Base-by-base conservation (phyloP, 768 basidiomycete genomes). In the Suillus paluster region DNA sequence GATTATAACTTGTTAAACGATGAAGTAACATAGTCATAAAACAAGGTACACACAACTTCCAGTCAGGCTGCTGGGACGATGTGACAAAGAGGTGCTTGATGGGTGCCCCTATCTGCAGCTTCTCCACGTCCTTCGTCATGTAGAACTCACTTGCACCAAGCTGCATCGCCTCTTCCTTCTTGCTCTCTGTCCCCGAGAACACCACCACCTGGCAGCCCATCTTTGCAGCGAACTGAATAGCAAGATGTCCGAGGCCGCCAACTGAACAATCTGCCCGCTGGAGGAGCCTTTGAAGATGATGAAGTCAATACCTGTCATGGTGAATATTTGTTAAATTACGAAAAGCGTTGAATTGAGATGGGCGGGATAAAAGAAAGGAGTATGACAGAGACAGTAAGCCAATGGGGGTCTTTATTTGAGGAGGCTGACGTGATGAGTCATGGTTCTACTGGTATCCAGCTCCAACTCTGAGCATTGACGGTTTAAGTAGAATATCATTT, bases 151-250 rank as follows among this genome's bases (percentile, higher is more conserved):
- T 67, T 1, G 78, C 78, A 5, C 78, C 78, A 0, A 79, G 71
- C 12, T 45, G 42, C 54, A 52, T 62, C n/a, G 78, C 75, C 25
- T 78, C 75, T 7, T 71, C 67, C 48, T 45, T 70, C 60, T 79
- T 79, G 15, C 38, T 53, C 8, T 78, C 72, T 1, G 75, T 72
- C 25, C 70, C 57, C 4, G 75, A 77, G 44, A 78, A 73, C 2
- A 73, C 78, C 49, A 75, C 71, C 6, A 79, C 78, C 11, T 73
- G 68, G n/a, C 75, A 75, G 11, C 78, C 78, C 73, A 78, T 78
- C 67, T 77, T 79, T 41, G 72, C 62, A 5, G 77, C 75, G 65
- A 79, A 78, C 48, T 78, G 75, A 27, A 78, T 71, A 5, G 74
- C 76, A 39, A 79, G 75, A 48, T 79, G 78, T 14, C 78, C 76